A percentile compares a stretch with the other conserved stretches of the same genome.
phyloP scores from a whole-genome alignment of 202 grass and related monocot genomes.

The Zoysia matrella region DNA sequence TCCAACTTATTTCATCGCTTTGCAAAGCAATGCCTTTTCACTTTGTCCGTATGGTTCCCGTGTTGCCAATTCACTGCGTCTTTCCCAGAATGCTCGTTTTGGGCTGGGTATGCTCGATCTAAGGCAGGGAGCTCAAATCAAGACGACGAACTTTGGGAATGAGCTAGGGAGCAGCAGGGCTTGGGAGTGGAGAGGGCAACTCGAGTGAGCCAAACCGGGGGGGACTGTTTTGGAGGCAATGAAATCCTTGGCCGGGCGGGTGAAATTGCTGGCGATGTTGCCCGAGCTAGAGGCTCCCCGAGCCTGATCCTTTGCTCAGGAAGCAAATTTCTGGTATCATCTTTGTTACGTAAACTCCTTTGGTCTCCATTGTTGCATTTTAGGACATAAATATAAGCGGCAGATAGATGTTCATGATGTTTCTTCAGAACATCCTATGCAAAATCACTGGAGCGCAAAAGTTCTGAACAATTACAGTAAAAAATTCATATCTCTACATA shows the following conservation, averaged over 20 bases:
- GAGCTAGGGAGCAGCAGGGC: background rate
- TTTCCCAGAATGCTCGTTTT: background rate
- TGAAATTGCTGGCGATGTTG: background rate
- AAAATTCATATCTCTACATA: constrained; percentile 37
- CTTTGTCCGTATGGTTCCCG: too few relatives aligned
- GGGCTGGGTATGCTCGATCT: background rate
- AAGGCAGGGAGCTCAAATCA: background rate
- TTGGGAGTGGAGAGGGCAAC: background rate
- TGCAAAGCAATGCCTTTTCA: background rate
- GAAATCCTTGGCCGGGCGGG: background rate
- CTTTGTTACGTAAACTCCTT: background rate
- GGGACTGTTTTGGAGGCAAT: background rate
- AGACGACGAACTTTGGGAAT: background rate
- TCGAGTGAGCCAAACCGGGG: background rate
- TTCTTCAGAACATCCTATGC: constrained; percentile 19
- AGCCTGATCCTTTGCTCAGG: background rate
- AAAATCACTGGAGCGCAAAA: constrained; percentile 38
- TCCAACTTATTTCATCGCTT: too few relatives aligned
- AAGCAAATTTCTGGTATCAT: constrained; percentile 3
- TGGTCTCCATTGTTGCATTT: background rate
- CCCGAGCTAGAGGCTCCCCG: background rate
- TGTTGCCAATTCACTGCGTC: background rate
- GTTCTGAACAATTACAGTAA: constrained; percentile 6
- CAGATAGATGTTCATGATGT: constrained; percentile 19
- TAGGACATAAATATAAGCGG: background rate